A percentile compares a stretch with the other conserved stretches of the same genome.
Conservation (phyloP, 164 flowering plant genomes). For the Brasenia schreberi region DNA sequence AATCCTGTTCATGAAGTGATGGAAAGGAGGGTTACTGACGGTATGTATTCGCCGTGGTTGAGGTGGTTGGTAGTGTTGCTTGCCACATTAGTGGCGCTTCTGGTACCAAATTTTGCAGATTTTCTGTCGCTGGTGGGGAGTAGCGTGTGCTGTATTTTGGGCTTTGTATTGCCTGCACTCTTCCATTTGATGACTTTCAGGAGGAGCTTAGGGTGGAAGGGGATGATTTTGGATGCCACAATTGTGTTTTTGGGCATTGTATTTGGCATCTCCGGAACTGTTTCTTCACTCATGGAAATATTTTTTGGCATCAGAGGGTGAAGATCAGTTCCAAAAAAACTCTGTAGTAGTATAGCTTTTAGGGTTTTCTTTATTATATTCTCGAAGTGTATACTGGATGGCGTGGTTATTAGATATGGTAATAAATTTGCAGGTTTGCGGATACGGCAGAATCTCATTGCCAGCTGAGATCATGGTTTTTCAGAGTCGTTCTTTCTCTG, state of each 20-base stretch:
- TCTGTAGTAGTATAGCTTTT: not conserved
- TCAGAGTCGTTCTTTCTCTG: too few species aligned
- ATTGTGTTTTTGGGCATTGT: constrained; percentile 41
- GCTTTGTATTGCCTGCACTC: constrained; percentile 75
- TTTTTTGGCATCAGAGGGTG: constrained; percentile 17
- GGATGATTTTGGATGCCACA: constrained; percentile 19
- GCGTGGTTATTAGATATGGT: not conserved
- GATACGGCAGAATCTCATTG: too few species aligned
- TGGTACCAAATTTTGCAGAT: constrained; percentile 84
- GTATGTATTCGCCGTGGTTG: constrained; percentile 47
- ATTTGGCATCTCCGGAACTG: constrained; percentile 49
- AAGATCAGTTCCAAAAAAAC: not conserved
- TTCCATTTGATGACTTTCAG: constrained; percentile 61
- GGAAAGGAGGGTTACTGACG: constrained; percentile 50
- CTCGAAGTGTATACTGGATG: not conserved
- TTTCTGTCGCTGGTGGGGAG: constrained; percentile 83
- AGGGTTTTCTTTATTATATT: not conserved
- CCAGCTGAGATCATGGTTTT: too few species aligned
- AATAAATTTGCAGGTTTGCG: not conserved
- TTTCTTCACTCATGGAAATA: constrained; percentile 37
- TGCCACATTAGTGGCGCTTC: constrained; percentile 58
- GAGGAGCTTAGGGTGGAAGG: constrained; percentile 32
- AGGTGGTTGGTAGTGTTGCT: constrained; percentile 59
- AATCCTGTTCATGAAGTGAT: constrained; percentile 81
- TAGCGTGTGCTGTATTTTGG: constrained; percentile 31